Base-by-base conservation (phyloP, 1,284 basidiomycete species). In the Athelia psychrophila region DNA sequence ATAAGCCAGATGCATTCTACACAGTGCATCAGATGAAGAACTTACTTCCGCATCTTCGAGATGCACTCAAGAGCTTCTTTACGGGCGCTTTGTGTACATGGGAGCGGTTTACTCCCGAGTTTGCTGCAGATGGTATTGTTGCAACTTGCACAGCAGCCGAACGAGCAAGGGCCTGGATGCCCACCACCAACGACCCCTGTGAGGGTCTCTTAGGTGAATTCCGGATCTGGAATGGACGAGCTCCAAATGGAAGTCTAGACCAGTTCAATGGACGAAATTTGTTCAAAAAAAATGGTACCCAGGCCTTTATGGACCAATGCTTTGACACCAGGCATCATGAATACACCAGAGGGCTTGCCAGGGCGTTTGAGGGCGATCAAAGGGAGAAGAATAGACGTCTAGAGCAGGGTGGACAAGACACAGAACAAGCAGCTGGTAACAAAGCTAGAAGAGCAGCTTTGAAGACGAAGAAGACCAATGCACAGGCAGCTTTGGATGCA, bases 181-280 rank as follows among this genome's bases (percentile, higher is more conserved):
- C 60, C 30, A 49, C 65, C 13, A 72, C 69, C 36, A 73, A 72
- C 56, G 66, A 72, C 56, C 53, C 51, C 5, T 71, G 70, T 53
- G 65, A 72, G 51, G 68, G 69, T 3, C 58, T 59, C 6, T 58
- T 72, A 3, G 66, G 68, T 2, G 51, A 52, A 19, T 64, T 54
- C 36, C 52, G 61, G 19, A 53, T 63, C 4, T 40, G 42, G 57
- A 40, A 48, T 51, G 1, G 44, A 3, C 30, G 52, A 4, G 57
- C 63, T 38, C 63, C 62, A 22, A 57, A 56, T 3, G 45, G 55
- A 10, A 57, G 62, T 0, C 19, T 65, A 3, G 50, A 56, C 9
- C 48, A 49, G 3, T 59, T 61, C 52, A 68, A 67, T 55, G 60
- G 58, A 12, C 50, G 56, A 3, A 58, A 60, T 24, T 63, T 62